Evolutionary conservation across 768 basidiomycete species (phyloP).

Genomic region (Podaxis rugospora): DNA sequence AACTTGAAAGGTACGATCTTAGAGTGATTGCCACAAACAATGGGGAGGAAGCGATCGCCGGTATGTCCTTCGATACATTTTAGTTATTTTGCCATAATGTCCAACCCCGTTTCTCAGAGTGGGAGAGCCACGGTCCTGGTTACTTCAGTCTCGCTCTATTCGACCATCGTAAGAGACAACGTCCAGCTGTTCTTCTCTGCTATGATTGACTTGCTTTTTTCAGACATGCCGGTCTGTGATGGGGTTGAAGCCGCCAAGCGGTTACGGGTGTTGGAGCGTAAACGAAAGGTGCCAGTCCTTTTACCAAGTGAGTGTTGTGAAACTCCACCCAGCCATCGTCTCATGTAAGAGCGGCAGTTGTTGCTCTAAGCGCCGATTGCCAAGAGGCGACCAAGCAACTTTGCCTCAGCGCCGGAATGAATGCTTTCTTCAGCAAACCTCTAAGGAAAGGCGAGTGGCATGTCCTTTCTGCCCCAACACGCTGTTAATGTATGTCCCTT

Average conservation of each 20-base stretch:
- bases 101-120: conserved; percentile 37
- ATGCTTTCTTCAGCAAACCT: conserved; percentile 72
- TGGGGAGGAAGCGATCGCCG: conserved; percentile 62
- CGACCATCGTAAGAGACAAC: conserved; percentile 57
- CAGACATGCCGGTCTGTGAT: conserved; percentile 78
- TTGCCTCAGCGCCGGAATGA: conserved; percentile 78
- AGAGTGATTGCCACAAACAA: conserved; percentile 60
- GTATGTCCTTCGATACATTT: conserved; percentile 23
- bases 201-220: not conserved
- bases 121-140: conserved; percentile 64
- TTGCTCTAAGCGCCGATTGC: conserved; percentile 72
- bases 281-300: conserved; percentile 42
- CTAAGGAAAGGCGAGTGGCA: conserved; percentile 46
- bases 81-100: not conserved
- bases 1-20: conserved; percentile 57
- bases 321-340: not conserved
- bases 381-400: conserved; percentile 74
- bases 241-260: conserved; percentile 73
- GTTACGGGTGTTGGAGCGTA: conserved; percentile 52
- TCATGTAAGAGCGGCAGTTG: conserved; percentile 34
- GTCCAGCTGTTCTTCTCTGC: not conserved
- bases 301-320: conserved; percentile 48
- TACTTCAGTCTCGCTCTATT: conserved; percentile 69
- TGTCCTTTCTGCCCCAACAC: too few species aligned
- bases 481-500: not conserved